phyloP scores from a whole-genome alignment of 2,329 filamentous ascomycete genomes.

The Botrytis squamosa region DNA sequence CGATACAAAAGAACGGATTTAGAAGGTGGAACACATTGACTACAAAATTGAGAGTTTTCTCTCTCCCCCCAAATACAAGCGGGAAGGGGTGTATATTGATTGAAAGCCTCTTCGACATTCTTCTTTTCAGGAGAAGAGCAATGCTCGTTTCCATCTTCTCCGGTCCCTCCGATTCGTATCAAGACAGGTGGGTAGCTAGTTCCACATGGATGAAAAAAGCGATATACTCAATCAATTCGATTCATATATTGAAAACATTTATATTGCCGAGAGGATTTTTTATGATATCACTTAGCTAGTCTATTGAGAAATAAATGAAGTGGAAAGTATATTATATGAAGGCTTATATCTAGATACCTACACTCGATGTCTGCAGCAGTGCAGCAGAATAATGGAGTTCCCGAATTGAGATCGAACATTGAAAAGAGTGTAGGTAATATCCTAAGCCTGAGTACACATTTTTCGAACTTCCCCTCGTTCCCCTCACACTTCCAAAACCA shows the following conservation, averaged over 20 bases:
- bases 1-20: background rate
- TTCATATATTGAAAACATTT: background rate
- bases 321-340: background rate
- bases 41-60: background rate
- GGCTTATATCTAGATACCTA: background rate
- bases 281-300: background rate
- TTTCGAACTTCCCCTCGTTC: background rate
- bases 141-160: background rate
- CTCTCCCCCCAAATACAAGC: background rate
- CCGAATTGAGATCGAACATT: background rate
- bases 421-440: background rate
- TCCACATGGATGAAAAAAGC: background rate
- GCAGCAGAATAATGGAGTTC: background rate
- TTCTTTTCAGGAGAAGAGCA: background rate
- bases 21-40: background rate
- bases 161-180: background rate
- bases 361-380: background rate
- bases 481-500: background rate
- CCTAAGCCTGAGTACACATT: background rate
- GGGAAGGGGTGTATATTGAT: background rate
- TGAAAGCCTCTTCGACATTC: background rate
- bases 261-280: background rate
- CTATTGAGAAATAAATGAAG: background rate
- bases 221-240: background rate
- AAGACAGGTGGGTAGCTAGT: background rate